A percentile compares a stretch with the other conserved stretches of the same genome.
These are phyloP conservation scores for Keithomyces neogunnii DNA, from an alignment of 2,329 filamentous ascomycete genomes.

Conservation along the genomic window DNA sequence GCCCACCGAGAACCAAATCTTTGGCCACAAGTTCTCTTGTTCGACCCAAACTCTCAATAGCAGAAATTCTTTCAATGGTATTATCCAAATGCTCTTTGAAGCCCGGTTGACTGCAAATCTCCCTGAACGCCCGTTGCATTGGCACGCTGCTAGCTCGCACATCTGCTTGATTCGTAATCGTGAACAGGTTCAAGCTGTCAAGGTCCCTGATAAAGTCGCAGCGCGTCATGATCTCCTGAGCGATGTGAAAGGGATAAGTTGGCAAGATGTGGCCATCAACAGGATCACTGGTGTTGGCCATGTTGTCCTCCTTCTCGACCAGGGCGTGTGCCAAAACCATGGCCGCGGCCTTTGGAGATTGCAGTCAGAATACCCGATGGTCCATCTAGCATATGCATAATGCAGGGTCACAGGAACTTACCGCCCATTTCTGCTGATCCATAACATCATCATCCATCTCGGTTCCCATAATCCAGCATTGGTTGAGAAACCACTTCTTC, in stretches of 20 bases:
- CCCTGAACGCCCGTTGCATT: slow-evolving; percentile 86
- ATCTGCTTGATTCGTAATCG: slow-evolving; percentile 77
- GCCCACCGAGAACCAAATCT: slow-evolving; percentile 78
- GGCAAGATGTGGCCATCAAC: slow-evolving; percentile 68
- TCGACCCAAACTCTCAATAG: slow-evolving; percentile 85
- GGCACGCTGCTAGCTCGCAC: slow-evolving; percentile 91
- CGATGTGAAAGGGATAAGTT: slow-evolving; percentile 70
- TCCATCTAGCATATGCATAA: no score
- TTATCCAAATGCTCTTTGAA: slow-evolving; percentile 78
- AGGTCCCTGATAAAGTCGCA: slow-evolving; percentile 90
- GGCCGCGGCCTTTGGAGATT: slow-evolving; percentile 59
- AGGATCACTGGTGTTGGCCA: slow-evolving; percentile 57
- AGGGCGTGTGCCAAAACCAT: slow-evolving; percentile 90
- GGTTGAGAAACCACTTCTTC: slow-evolving; percentile 70
- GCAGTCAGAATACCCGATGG: not conserved
- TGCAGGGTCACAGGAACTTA: slow-evolving; percentile 25
- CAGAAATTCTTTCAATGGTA: slow-evolving; percentile 78
- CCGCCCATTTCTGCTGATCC: slow-evolving; percentile 93
- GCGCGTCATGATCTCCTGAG: slow-evolving; percentile 88
- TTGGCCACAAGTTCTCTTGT: slow-evolving; percentile 96
- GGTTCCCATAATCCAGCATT: slow-evolving; percentile 63
- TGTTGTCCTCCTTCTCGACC: slow-evolving; percentile 68
- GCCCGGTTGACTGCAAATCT: slow-evolving; percentile 67
- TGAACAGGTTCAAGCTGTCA: slow-evolving; percentile 91
- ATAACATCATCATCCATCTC: slow-evolving; percentile 96